phyloP scores from a whole-genome alignment of 495 filamentous ascomycete genomes.

The Xylaria telfairii region DNA sequence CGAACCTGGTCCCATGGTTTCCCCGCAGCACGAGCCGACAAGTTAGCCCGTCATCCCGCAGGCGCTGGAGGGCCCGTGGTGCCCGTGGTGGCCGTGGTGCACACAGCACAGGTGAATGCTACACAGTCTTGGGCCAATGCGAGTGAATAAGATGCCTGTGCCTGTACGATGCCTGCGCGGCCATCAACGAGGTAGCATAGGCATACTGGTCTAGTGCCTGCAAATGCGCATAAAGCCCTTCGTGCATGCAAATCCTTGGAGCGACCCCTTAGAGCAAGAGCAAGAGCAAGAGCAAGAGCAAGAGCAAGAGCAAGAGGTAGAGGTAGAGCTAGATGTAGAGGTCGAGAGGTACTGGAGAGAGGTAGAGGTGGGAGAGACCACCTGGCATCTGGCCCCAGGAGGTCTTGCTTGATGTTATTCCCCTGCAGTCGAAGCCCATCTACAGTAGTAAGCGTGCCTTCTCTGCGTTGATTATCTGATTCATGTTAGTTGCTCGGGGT shows the following conservation, averaged over 20 bases:
- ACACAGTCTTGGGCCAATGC: background rate
- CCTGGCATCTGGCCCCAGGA: slow-evolving; percentile 16
- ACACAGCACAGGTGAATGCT: background rate
- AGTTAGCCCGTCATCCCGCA: slow-evolving; percentile 21
- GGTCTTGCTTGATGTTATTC: background rate
- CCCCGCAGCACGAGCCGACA: slow-evolving; percentile 24
- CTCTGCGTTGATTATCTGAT: background rate
- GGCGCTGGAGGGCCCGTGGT: background rate
- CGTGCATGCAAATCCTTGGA: slow-evolving; percentile 6
- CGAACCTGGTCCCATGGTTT: slow-evolving; percentile 23
- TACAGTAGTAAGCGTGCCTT: background rate
- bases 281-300: background rate
- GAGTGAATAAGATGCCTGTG: background rate
- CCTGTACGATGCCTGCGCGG: background rate
- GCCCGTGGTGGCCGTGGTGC: too few relatives aligned
- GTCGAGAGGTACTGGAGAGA: too few relatives aligned
- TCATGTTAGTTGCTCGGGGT: background rate
- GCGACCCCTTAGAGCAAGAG: background rate
- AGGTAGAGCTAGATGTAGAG: too few relatives aligned
- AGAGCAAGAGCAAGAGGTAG: too few relatives aligned
- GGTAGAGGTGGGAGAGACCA: slow-evolving; percentile 4
- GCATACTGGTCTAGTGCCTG: background rate
- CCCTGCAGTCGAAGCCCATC: background rate
- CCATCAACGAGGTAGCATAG: too few relatives aligned
- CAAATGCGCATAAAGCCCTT: slow-evolving; percentile 20